phyloP scores from a whole-genome alignment of 805 yeast genomes.

The Candida pseudofarinosa region DNA sequence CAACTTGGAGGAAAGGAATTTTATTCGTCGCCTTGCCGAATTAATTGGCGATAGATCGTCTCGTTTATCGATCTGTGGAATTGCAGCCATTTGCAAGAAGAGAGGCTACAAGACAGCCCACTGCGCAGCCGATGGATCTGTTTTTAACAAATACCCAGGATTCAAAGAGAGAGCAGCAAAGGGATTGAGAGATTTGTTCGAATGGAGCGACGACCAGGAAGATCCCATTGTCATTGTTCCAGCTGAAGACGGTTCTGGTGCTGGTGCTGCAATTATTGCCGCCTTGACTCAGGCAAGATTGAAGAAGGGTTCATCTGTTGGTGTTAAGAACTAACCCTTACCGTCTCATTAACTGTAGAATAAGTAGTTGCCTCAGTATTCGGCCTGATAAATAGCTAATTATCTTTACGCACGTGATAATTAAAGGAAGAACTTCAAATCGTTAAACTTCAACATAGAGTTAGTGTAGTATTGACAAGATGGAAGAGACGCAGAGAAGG shows the following conservation, averaged over 20 bases:
- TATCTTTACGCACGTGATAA: too few relatives aligned
- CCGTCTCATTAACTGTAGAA: neutral
- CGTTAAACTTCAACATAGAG: too few relatives aligned
- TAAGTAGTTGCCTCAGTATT: too few relatives aligned
- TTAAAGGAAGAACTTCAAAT: too few relatives aligned
- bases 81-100: constrained; percentile 90
- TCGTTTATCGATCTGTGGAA: constrained; percentile 88
- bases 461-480: too few relatives aligned
- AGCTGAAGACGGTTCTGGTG: constrained; percentile 98
- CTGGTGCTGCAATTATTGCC: constrained; percentile 97
- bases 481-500: neutral
- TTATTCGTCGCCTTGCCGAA: constrained; percentile 79
- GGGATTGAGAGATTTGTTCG: constrained; percentile 85
- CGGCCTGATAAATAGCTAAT: too few relatives aligned
- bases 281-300: constrained; percentile 85
- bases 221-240: constrained; percentile 84
- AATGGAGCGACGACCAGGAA: constrained; percentile 53
- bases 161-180: constrained; percentile 86
- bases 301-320: constrained; percentile 65
- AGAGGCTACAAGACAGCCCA: constrained; percentile 72
- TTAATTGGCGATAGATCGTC: constrained; percentile 90
- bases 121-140: constrained; percentile 97
- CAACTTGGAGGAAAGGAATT: constrained; percentile 71
- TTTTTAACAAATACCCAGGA: constrained; percentile 87
- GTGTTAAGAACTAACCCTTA: constrained; percentile 20